Conservation (phyloP, 1,139 yeast genomes). For the Taiozyma sp. region DNA sequence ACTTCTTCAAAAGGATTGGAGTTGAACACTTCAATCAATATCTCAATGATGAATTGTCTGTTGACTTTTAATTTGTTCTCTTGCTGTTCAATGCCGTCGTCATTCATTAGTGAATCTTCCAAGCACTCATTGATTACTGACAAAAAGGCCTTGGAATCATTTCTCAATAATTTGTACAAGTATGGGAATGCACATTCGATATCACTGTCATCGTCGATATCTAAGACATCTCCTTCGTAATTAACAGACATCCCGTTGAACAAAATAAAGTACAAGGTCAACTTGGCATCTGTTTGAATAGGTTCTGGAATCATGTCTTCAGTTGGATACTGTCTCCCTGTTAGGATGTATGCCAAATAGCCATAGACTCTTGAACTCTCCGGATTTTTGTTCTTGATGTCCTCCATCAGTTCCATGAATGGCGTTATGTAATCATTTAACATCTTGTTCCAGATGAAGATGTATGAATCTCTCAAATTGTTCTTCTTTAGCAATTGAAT, state of each 20-base stretch:
- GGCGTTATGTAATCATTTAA: slow-evolving; percentile 67
- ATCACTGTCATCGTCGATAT: slow-evolving; percentile 25
- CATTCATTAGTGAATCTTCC: slow-evolving; percentile 67
- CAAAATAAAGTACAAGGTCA: slow-evolving; percentile 46
- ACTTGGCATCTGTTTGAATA: slow-evolving; percentile 37
- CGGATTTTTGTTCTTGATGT: slow-evolving; percentile 25
- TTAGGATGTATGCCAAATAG: slow-evolving; percentile 63
- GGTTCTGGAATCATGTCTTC: slow-evolving; percentile 43
- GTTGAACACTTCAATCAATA: slow-evolving; percentile 22
- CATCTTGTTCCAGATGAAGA: slow-evolving; percentile 64
- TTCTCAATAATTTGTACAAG: slow-evolving; percentile 42
- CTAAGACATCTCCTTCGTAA: slow-evolving; percentile 25
- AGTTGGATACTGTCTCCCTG: slow-evolving; percentile 80
- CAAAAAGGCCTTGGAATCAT: slow-evolving; percentile 53
- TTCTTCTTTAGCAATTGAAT: slow-evolving; percentile 51
- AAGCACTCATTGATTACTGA: slow-evolving; percentile 71
- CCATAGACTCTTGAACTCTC: slow-evolving; percentile 40
- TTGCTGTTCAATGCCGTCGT: slow-evolving; percentile 31
- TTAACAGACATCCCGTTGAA: slow-evolving; percentile 44
- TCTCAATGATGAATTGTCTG: slow-evolving; percentile 25
- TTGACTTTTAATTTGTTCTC: slow-evolving; percentile 21
- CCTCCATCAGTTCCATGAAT: slow-evolving; percentile 47
- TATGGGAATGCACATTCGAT: slow-evolving; percentile 55
- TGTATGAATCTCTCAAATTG: slow-evolving; percentile 54
- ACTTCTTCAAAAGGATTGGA: slow-evolving; percentile 10